Evolutionary conservation across 306 rosid species (phyloP).

Genomic region (Medicago arabica): DNA sequence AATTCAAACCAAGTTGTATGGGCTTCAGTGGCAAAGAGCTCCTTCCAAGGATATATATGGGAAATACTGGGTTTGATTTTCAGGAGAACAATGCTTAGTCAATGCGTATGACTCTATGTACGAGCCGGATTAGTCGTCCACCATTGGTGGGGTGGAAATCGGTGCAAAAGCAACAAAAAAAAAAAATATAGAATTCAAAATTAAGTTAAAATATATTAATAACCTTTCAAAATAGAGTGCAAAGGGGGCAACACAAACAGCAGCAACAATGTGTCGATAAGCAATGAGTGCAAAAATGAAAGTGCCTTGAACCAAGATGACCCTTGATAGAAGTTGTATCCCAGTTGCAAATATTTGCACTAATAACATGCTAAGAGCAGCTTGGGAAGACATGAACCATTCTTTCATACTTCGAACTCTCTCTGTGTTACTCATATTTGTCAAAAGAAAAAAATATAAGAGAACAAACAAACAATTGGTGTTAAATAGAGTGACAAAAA

Average conservation of each 20-base stretch:
- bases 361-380: slow-evolving; percentile 52
- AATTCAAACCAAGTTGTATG: no score
- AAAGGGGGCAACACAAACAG: slow-evolving; percentile 67
- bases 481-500: no score
- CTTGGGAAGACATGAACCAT: slow-evolving; percentile 45
- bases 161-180: no score
- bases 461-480: no score
- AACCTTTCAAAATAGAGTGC: slow-evolving; percentile 69
- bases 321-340: slow-evolving; percentile 58
- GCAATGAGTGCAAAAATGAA: slow-evolving; percentile 65
- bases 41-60: no score
- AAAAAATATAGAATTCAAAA: not conserved
- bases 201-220: not conserved
- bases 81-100: no score
- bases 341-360: slow-evolving; percentile 61
- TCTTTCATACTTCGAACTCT: not conserved
- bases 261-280: slow-evolving; percentile 63
- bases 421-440: not conserved
- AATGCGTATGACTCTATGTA: no score
- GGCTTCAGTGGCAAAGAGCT: no score
- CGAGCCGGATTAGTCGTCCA: no score
- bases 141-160: no score
- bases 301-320: slow-evolving; percentile 52
- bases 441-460: not conserved
- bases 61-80: no score